Conservation (phyloP, 2,329 filamentous ascomycete species). For the Xylaria sp. region DNA sequence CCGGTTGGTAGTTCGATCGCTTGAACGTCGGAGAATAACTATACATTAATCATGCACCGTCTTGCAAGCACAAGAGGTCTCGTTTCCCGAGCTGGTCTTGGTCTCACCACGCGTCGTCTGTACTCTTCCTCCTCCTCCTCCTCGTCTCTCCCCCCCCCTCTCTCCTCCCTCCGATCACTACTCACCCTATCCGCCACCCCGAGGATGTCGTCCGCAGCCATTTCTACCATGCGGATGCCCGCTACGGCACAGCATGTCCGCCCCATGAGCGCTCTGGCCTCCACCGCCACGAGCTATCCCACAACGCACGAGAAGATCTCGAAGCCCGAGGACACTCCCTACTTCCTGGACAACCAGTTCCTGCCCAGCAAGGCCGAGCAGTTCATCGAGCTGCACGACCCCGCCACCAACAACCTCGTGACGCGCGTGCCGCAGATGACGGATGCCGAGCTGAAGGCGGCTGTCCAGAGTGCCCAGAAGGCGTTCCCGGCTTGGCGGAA, state of each 20-base stretch:
- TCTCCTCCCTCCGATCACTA: not conserved
- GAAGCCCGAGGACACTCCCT: slow-evolving; percentile 65
- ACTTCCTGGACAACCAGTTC: slow-evolving; percentile 79
- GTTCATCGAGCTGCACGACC: slow-evolving; percentile 77
- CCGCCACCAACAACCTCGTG: slow-evolving; percentile 79
- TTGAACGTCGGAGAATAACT: not conserved
- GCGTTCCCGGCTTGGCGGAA: slow-evolving; percentile 70
- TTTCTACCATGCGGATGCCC: slow-evolving; percentile 50
- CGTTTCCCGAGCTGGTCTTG: slow-evolving; percentile 25
- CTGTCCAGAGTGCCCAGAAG: slow-evolving; percentile 68
- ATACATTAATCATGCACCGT: slow-evolving; percentile 27
- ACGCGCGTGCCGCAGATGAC: slow-evolving; percentile 80
- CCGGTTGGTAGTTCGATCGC: slow-evolving; percentile 5
- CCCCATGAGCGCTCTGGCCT: slow-evolving; percentile 48
- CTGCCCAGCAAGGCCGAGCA: slow-evolving; percentile 59
- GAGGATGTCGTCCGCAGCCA: slow-evolving; percentile 35
- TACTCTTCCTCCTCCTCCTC: slow-evolving; percentile 20
- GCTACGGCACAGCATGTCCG: slow-evolving; percentile 52
- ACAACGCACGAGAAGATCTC: slow-evolving; percentile 66
- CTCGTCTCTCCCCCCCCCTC: not conserved
- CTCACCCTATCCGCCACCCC: slow-evolving; percentile 15
- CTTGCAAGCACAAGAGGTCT: slow-evolving; percentile 27
- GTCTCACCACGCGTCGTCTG: slow-evolving; percentile 21
- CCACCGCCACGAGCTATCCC: slow-evolving; percentile 58
- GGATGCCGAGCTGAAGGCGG: slow-evolving; percentile 67